Evolutionary conservation across 371 early-diverging fungal species (phyloP).

Genomic region (Rhizomucor pusillus): DNA sequence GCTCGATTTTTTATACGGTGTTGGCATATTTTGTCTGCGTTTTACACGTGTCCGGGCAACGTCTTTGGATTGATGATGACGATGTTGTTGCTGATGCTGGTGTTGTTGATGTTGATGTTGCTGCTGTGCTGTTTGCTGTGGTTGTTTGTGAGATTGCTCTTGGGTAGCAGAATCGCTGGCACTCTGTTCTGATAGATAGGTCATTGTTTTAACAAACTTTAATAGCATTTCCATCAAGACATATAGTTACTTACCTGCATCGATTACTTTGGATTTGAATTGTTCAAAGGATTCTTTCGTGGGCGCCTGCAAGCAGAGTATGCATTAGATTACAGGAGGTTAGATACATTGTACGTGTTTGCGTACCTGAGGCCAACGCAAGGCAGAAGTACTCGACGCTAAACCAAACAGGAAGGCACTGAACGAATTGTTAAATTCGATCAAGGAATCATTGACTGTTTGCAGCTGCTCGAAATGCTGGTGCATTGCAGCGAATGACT

Average conservation of each 20-base stretch:
- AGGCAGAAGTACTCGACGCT: slow-evolving; percentile 21
- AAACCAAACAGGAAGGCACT: slow-evolving; percentile 37
- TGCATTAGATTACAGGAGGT: too few relatives aligned
- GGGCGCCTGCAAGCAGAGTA: neutral
- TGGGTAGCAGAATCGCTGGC: too few relatives aligned
- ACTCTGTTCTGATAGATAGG: too few relatives aligned
- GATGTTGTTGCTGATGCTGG: neutral
- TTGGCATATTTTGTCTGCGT: neutral
- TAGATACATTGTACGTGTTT: too few relatives aligned
- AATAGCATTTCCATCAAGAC: too few relatives aligned
- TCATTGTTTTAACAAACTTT: too few relatives aligned
- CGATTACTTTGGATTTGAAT: neutral
- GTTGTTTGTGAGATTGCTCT: neutral
- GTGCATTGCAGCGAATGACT: slow-evolving; percentile 14
- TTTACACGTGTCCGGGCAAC: neutral
- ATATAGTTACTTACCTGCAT: too few relatives aligned
- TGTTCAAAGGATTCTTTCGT: neutral
- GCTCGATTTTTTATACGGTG: neutral
- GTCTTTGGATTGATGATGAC: neutral
- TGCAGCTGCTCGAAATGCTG: slow-evolving; percentile 26
- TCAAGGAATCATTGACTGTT: slow-evolving; percentile 27
- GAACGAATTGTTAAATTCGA: slow-evolving; percentile 34
- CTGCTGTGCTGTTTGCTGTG: too few relatives aligned
- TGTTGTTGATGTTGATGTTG: neutral
- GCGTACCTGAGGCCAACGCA: slow-evolving; percentile 25